These are phyloP conservation scores for Epichloe aotearoae DNA, from an alignment of 2,329 filamentous ascomycete genomes.

Conservation along the genomic window DNA sequence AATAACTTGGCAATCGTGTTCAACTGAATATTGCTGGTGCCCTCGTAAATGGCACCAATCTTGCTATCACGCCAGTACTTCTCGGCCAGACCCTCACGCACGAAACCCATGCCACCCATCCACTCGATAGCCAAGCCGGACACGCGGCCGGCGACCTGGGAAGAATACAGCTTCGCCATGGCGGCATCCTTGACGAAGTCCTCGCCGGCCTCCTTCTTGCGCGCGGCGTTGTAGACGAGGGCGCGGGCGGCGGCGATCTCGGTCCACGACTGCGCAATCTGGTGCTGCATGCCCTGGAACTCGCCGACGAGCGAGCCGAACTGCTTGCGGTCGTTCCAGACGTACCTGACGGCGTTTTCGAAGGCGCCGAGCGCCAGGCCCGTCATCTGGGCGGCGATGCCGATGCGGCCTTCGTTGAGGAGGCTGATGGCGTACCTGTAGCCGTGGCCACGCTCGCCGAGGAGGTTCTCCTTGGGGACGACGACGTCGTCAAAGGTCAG, in stretches of 20 bases:
- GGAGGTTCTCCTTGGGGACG: slow-evolving; percentile 73
- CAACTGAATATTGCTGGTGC: slow-evolving; percentile 65
- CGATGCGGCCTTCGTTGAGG: slow-evolving; percentile 92
- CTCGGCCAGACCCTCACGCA: slow-evolving; percentile 89
- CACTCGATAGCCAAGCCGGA: slow-evolving; percentile 83
- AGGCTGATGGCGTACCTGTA: slow-evolving; percentile 97
- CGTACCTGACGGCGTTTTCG: slow-evolving; percentile 85
- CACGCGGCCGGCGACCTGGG: slow-evolving; percentile 81
- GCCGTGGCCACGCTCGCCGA: slow-evolving; percentile 79
- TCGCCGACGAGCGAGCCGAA: slow-evolving; percentile 88
- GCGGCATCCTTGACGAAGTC: slow-evolving; percentile 92
- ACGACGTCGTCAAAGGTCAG: slow-evolving; percentile 95
- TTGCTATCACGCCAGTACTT: slow-evolving; percentile 98
- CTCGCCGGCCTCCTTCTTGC: slow-evolving; percentile 95
- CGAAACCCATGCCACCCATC: slow-evolving; percentile 99
- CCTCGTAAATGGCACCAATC: slow-evolving; percentile 96
- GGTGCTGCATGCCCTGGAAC: slow-evolving; percentile 99
- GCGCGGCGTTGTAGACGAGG: slow-evolving; percentile 87
- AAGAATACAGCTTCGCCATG: slow-evolving; percentile 94
- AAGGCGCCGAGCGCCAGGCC: slow-evolving; percentile 87
- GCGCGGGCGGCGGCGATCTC: slow-evolving; percentile 87
- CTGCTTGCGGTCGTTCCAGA: slow-evolving; percentile 97
- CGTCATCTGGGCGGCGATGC: slow-evolving; percentile 98
- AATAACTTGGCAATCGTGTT: slow-evolving; percentile 51
- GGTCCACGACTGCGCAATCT: slow-evolving; percentile 89